These are phyloP conservation scores for Cercospora citrullina DNA, from an alignment of 2,329 filamentous ascomycete genomes.

Conservation along the genomic window DNA sequence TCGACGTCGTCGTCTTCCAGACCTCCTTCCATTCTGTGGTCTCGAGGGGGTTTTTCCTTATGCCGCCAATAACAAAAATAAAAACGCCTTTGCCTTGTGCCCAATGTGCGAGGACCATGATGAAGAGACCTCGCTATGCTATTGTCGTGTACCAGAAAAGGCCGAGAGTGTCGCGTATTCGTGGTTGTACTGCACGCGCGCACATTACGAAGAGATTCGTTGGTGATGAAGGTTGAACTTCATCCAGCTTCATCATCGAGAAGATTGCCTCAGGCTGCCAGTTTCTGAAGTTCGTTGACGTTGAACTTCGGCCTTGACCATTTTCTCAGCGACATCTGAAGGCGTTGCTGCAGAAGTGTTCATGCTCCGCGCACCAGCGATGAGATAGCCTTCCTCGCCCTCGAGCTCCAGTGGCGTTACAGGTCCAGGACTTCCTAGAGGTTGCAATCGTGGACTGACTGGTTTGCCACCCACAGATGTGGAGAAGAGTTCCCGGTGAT, in stretches of 20 bases:
- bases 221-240: background rate
- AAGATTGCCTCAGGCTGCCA: background rate
- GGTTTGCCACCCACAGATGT: conserved; percentile 42
- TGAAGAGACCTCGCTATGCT: background rate
- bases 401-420: conserved; percentile 56
- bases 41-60: background rate
- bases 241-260: background rate
- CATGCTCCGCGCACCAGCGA: conserved; percentile 43
- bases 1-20: background rate
- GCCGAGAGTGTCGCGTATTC: background rate
- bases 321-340: conserved; percentile 46
- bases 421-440: conserved; percentile 53
- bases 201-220: background rate
- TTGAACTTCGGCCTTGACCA: conserved; percentile 49
- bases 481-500: conserved; percentile 47
- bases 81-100: background rate
- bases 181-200: background rate
- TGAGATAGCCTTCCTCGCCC: conserved; percentile 46
- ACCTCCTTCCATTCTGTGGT: background rate
- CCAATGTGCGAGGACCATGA: background rate
- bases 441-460: conserved; percentile 50
- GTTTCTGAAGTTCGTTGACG: conserved; percentile 25
- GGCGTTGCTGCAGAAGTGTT: conserved; percentile 22
- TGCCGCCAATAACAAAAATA: background rate
- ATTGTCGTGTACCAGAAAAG: background rate